These are phyloP conservation scores for Leavenworthia alabamica DNA, from an alignment of 345 rosid species.

Conservation along the genomic window DNA sequence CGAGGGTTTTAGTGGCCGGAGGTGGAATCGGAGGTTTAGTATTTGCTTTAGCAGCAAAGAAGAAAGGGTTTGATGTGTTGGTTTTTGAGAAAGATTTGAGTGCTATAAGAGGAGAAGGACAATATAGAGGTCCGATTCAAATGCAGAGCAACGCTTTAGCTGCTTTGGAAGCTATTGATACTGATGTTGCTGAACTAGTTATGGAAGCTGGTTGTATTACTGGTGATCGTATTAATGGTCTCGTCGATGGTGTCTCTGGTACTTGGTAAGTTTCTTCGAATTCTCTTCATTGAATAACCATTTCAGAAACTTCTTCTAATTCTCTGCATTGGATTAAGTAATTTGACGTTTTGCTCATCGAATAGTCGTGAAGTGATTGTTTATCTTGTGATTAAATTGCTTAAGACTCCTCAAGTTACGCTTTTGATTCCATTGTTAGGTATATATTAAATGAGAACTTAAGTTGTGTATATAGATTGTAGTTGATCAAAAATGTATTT, in stretches of 20 bases:
- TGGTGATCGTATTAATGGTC: conserved; percentile 89
- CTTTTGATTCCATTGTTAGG: conserved; percentile 9
- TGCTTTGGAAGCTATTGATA: conserved; percentile 90
- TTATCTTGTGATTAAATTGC: neutral
- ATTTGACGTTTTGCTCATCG: neutral
- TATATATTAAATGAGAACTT: neutral
- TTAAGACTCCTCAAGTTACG: neutral
- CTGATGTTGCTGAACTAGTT: conserved; percentile 76
- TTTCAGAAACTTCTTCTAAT: too few species aligned
- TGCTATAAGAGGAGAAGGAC: conserved; percentile 93
- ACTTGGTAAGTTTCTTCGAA: conserved; percentile 47
- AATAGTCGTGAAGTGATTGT: neutral
- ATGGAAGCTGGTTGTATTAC: conserved; percentile 84
- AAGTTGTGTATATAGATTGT: neutral
- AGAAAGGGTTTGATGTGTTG: conserved; percentile 73
- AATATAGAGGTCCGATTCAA: conserved; percentile 95
- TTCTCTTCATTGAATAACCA: neutral
- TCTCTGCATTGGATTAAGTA: too few species aligned
- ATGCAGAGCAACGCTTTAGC: conserved; percentile 94
- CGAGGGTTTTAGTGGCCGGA: conserved; percentile 73
- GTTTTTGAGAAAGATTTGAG: conserved; percentile 90
- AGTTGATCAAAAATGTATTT: neutral
- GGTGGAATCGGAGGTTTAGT: conserved; percentile 92
- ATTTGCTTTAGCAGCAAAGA: conserved; percentile 82
- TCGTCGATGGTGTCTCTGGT: conserved; percentile 92